Evolutionary conservation across 2,329 filamentous ascomycete species (phyloP), one percentile per base, ranked within the genome.

Genomic region (Colletotrichum liaoningense): DNA sequence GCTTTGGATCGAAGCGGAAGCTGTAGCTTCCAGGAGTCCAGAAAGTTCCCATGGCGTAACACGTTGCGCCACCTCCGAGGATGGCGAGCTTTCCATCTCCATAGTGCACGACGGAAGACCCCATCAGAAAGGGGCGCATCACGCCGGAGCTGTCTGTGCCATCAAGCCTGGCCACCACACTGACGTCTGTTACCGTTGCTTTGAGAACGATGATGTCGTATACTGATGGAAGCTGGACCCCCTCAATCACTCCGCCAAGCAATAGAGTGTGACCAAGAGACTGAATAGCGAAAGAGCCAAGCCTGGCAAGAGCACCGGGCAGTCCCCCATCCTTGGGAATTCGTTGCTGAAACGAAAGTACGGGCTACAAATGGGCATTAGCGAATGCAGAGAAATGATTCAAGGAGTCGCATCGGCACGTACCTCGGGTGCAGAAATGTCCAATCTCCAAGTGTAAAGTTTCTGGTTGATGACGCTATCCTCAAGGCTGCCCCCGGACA

Each of bases 1-100:
- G 52, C 9, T 24, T 26, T 6, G 55, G 38, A 38, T 71, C 66
- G 4, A 79, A 59, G 6, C 73, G 64, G 26, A 91, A 77, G 2
- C 83, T 80, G 63, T 86, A 92, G 14, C 87, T 84, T 1, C 90
- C 90, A 38, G 87, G 86, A 63, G 95, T 95, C 94, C 94, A 97
- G 78, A 90, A 95, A 7, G 93, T 94, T 1, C 95, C 95, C 88
- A 97, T 97, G 0, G 94, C 95, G 84, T 97, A 97, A 80, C 95
- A 97, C 0, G 95, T 94, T 19, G 93, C 94, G 49, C 95, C 95
- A 19, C 95, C 95, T 1, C 95, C 95, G 60, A 93, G 81, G 8
- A 97, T 83, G 11, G 94, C 78, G 3, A 95, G 77, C 22, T 88
- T 82, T 35, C 86, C 83, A 55, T 84, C 78, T 33, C 83, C 83